Base-by-base conservation (phyloP, 2,329 filamentous ascomycete genomes). In the Cytospora piceae region DNA sequence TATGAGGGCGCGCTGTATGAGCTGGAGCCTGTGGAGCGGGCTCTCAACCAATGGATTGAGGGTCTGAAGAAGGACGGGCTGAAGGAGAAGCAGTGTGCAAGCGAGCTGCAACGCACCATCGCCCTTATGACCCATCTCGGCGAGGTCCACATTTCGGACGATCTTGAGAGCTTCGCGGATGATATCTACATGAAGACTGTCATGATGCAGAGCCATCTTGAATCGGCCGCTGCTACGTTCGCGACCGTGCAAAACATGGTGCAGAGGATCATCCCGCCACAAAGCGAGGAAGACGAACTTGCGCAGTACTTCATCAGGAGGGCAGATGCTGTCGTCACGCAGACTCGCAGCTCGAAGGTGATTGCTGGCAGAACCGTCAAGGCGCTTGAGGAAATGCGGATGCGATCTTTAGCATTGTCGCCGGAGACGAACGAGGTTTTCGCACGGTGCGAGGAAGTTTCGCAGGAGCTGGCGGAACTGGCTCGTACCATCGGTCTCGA, bases 31-130 rank as follows among this genome's bases (percentile, higher is more conserved):
- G 92, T 98, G 14, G 95, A 99, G 78, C 86, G 93, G 65, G 91
- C 92, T 0, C 79, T 98, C 58, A 97, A 97, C 73, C 86, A 85
- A 63, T 97, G 93, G 87, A 91, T 98, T 64, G 94, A 97, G 69
- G 87, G 87, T 7, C 76, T 97, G 63, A 89, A 93, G 69, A 88
- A 88, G 61, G 93, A 96, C 71, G 93, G 97, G 64, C 80, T 98
- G 58, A 93, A 93, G 77, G 91, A 94, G 77, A 87, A 90, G 75
- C 90, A 92, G 72, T 93, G 93, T 73, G 89, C 91, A 0, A 87
- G 87, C 29, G 92, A 96, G 74, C 81, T 98, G 46, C 89, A 94
- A 72, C 87, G 91, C 62, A 94, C 92, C 8, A 91, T 96, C 71
- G 91, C 93, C 61, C 84, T 97, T 62, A 89, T 97, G 83, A 86